phyloP scores from a whole-genome alignment of 768 basidiomycete species.

The Amanita exitialis region DNA sequence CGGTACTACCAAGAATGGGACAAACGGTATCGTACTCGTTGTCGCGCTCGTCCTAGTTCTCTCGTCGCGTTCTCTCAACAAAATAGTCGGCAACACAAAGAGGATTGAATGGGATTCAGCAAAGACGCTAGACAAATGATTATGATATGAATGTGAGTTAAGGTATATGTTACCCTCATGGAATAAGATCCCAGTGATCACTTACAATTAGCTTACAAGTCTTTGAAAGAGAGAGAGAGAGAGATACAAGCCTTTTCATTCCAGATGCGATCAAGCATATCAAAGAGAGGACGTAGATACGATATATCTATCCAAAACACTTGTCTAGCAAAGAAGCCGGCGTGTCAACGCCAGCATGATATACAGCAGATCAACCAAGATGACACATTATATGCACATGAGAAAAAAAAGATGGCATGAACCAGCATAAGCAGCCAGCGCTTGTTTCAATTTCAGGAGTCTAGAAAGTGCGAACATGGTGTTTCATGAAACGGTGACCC shows the following conservation, averaged over 20 bases:
- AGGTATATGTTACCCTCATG: background rate
- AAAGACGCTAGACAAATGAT: no score
- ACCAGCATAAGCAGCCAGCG: background rate
- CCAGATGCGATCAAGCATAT: background rate
- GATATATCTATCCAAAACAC: background rate
- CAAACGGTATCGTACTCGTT: no score
- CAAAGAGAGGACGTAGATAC: background rate
- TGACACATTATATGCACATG: background rate
- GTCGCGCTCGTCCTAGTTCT: no score
- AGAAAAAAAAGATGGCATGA: background rate
- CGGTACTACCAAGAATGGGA: no score
- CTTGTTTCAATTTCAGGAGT: background rate
- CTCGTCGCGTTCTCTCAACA: no score
- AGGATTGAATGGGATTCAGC: background rate
- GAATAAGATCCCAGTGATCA: background rate
- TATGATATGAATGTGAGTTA: no score
- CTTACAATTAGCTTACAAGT: no score
- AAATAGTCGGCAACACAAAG: no score
- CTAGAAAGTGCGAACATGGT: background rate
- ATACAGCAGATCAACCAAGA: background rate
- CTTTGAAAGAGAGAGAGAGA: no score
- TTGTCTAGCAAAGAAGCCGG: background rate
- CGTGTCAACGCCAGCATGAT: background rate
- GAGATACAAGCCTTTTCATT: background rate
- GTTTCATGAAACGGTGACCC: constrained; percentile 1